These are phyloP conservation scores for Epichloe coenophiala DNA, from an alignment of 2,329 filamentous ascomycete species.

Conservation along the genomic window DNA sequence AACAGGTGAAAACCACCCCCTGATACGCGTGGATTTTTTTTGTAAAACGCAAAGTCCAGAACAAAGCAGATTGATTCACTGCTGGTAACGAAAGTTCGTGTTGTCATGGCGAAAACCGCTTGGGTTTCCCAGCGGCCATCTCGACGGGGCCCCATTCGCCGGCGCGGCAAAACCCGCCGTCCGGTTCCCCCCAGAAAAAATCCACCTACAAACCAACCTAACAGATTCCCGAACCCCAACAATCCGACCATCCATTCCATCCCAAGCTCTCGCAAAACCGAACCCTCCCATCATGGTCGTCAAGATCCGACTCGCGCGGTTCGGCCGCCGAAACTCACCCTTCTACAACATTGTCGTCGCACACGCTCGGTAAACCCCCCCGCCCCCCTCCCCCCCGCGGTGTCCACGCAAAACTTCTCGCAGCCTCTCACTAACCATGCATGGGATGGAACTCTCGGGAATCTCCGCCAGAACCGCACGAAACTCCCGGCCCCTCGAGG, in stretches of 20 bases:
- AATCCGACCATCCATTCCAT: not conserved
- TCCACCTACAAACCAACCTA: not conserved
- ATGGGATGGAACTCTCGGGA: too few relatives aligned
- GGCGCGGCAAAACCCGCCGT: conserved; percentile 23
- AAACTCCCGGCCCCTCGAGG: conserved; percentile 81
- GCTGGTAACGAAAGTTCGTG: not conserved
- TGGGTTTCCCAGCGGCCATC: too few relatives aligned
- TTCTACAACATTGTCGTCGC: conserved; percentile 97
- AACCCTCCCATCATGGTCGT: conserved; percentile 56
- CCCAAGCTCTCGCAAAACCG: not conserved
- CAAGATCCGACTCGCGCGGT: conserved; percentile 85
- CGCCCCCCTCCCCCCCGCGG: not conserved
- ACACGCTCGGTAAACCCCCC: conserved; percentile 60
- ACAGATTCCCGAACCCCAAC: not conserved
- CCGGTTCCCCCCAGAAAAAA: conserved; percentile 11
- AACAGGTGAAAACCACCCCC: not conserved
- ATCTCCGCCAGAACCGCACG: conserved; percentile 54
- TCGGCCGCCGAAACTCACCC: conserved; percentile 75
- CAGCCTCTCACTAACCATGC: too few relatives aligned
- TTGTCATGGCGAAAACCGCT: too few relatives aligned
- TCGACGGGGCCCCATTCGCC: conserved; percentile 7
- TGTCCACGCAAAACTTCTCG: too few relatives aligned
- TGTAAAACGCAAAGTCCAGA: not conserved
- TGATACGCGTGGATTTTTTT: not conserved
- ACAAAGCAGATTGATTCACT: too few relatives aligned